These are phyloP conservation scores for Thalia dealbata DNA, from an alignment of 176 grass and related monocot species.

Conservation along the genomic window DNA sequence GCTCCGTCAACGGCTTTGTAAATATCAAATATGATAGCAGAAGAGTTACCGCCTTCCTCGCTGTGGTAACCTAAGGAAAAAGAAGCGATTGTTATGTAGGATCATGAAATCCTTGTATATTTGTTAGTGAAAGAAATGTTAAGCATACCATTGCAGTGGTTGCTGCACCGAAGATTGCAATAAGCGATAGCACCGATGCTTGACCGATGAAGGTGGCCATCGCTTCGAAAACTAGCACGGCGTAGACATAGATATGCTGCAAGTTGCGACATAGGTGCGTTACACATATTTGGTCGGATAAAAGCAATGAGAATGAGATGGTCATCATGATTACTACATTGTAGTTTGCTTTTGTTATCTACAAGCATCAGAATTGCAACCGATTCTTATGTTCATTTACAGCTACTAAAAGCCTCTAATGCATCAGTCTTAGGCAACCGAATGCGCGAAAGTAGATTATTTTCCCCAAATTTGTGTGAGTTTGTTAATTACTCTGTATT, in stretches of 20 bases:
- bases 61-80: slow-evolving; percentile 51
- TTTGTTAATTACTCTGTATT: neutral
- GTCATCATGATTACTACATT: too few relatives aligned
- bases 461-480: too few relatives aligned
- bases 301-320: neutral
- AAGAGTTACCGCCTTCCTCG: slow-evolving; percentile 76
- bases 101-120: neutral
- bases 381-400: too few relatives aligned
- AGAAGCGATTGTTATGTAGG: neutral
- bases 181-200: slow-evolving; percentile 87
- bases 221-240: slow-evolving; percentile 78
- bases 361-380: too few relatives aligned
- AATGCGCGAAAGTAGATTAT: too few relatives aligned
- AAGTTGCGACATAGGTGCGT: neutral
- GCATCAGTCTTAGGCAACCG: too few relatives aligned
- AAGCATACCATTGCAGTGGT: slow-evolving; percentile 60
- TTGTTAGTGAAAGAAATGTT: neutral
- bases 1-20: slow-evolving; percentile 84
- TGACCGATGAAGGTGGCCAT: slow-evolving; percentile 92
- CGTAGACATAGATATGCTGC: slow-evolving; percentile 84
- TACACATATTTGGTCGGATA: neutral
- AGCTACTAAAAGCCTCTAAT: too few relatives aligned
- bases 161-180: slow-evolving; percentile 71
- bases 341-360: too few relatives aligned
- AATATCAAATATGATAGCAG: slow-evolving; percentile 88